Evolutionary conservation across 2,329 filamentous ascomycete genomes (phyloP), one percentile per base, ranked within the genome.

Genomic region (Aspergillus luchuensis): DNA sequence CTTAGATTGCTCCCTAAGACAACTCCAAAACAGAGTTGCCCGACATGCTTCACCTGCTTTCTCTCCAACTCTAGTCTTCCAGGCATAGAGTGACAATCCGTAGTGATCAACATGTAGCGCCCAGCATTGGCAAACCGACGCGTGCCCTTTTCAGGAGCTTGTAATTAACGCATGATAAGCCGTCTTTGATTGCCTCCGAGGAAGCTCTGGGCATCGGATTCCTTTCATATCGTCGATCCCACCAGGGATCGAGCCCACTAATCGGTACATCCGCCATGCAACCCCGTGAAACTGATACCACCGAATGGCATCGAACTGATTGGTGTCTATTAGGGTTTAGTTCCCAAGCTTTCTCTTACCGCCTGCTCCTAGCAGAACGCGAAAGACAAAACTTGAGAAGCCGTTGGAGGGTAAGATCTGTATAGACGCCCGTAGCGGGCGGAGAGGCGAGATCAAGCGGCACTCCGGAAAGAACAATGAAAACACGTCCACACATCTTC

Each of bases 261-360:
- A 75, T 93, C 87, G 83, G 84, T 81, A n/a, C 30, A 81, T 54
- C 84, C 80, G 84, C 87, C 87, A 87, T 89, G 88, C 85, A 80
- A 77, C 75, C 83, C 82, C 90, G 91, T 57, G 47, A 50, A 30
- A 50, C 47, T 50, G 47, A 36, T 50, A 11, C 47, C 47, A 30
- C 17, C 17, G 33, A 17, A 50, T 30, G 47, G 47, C 25, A 33
- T 62, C 76, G 73, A 87, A 88, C 91, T 90, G 90, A 87, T 81
- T 77, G 81, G 78, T 81, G 90, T 54, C 39, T 45, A 58, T 66
- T 97, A 97, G 93, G 93, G 93, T 96, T 97, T 96, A 93, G 91
- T 68, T 93, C 93, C 91, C 91, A 88, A 89, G n/a, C 28, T 33
- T n/a, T 8, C 17, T 50, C 47, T 17, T 7, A 17, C 47, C n/a